These are phyloP conservation scores for Scalesia atractyloides DNA, from an alignment of 129 eudicot genomes.

Conservation along the genomic window DNA sequence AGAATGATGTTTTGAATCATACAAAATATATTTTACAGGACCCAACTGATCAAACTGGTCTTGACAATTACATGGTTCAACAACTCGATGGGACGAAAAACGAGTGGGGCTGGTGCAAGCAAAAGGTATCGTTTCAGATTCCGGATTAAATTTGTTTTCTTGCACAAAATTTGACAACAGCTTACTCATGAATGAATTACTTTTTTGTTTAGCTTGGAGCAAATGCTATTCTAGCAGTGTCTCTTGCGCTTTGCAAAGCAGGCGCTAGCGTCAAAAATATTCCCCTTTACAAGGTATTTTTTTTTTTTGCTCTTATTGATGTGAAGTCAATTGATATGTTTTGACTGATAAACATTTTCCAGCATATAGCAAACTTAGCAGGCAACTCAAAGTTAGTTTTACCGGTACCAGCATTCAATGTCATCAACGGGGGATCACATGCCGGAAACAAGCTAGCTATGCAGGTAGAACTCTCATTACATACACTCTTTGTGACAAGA, in stretches of 20 bases:
- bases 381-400: constrained; percentile 93
- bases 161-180: background rate
- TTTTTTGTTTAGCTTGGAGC: constrained; percentile 78
- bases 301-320: constrained; percentile 1
- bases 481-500: background rate
- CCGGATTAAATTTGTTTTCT: constrained; percentile 9
- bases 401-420: constrained; percentile 98
- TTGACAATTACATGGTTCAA: constrained; percentile 97
- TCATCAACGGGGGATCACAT: constrained; percentile 98
- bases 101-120: constrained; percentile 99
- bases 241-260: constrained; percentile 97
- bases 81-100: constrained; percentile 92
- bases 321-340: background rate
- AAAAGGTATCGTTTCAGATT: constrained; percentile 58
- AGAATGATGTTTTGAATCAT: background rate
- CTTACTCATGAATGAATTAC: constrained; percentile 8
- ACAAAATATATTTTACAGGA: constrained; percentile 50
- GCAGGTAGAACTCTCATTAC: constrained; percentile 57
- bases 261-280: constrained; percentile 79
- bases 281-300: constrained; percentile 85
- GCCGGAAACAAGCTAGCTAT: constrained; percentile 99
- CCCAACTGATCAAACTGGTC: constrained; percentile 86
- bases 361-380: constrained; percentile 98
- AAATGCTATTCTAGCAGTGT: constrained; percentile 91
- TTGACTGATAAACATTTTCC: constrained; percentile 23